These are phyloP conservation scores for Kwoniella pini DNA, from an alignment of 768 basidiomycete genomes.

Conservation along the genomic window DNA sequence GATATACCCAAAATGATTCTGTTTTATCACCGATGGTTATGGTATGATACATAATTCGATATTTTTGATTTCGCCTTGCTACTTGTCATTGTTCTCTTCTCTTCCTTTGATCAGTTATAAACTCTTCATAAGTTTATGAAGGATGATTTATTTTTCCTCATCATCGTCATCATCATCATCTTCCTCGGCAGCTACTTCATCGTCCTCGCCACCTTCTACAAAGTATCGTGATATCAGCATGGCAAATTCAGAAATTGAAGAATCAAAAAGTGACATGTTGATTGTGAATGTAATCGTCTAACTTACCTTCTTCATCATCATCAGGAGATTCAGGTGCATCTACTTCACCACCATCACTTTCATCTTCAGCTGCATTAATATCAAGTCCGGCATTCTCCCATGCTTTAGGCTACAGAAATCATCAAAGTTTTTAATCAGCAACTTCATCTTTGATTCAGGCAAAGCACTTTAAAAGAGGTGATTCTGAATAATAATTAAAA, in stretches of 20 bases:
- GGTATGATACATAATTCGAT: no score
- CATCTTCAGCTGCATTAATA: slow-evolving; percentile 56
- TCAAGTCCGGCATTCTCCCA: slow-evolving; percentile 35
- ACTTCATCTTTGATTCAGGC: no score
- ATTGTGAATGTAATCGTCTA: not conserved
- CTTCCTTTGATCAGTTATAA: no score
- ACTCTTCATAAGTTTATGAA: no score
- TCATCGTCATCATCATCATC: slow-evolving; percentile 59
- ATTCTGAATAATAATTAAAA: no score
- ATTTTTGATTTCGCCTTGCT: no score
- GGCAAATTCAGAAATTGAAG: not conserved
- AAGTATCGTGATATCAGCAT: not conserved
- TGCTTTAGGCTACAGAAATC: slow-evolving; percentile 46
- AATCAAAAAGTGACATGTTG: no score
- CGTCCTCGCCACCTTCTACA: slow-evolving; percentile 25
- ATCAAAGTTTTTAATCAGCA: no score
- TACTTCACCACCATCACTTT: slow-evolving; percentile 61
- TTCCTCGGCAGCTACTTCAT: slow-evolving; percentile 56
- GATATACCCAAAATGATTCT: no score
- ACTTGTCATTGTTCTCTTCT: no score
- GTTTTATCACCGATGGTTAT: no score
- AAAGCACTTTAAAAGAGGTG: no score
- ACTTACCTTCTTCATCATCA: slow-evolving; percentile 46
- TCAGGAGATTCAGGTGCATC: slow-evolving; percentile 27
- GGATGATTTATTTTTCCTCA: slow-evolving; percentile 42